Conservation (phyloP, 1,284 basidiomycete genomes). For the Trametes polyzona region DNA sequence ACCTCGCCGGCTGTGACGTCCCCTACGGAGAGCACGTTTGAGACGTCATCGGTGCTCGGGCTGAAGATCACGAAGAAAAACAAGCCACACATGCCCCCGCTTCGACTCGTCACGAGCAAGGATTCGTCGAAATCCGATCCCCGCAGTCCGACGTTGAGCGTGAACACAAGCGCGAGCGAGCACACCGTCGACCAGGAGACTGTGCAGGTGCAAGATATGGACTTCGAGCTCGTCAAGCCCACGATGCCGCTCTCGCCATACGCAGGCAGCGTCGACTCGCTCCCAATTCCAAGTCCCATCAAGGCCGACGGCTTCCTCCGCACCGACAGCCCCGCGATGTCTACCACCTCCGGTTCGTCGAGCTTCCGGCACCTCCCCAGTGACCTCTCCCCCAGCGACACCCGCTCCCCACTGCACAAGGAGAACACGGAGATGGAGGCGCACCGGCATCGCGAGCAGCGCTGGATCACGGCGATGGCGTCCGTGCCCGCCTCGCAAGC, state of each 20-base stretch:
- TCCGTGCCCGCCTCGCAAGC: slow-evolving; percentile 66
- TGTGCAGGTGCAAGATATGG: slow-evolving; percentile 77
- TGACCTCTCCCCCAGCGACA: slow-evolving; percentile 10
- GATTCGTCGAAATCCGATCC: slow-evolving; percentile 11
- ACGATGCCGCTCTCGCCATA: slow-evolving; percentile 50
- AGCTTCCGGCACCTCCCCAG: slow-evolving; percentile 7
- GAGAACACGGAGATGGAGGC: slow-evolving; percentile 48
- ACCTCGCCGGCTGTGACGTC: slow-evolving; percentile 8
- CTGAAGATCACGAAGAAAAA: slow-evolving; percentile 20
- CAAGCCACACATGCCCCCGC: slow-evolving; percentile 16
- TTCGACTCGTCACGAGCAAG: slow-evolving; percentile 20
- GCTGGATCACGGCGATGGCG: slow-evolving; percentile 75
- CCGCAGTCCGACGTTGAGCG: slow-evolving; percentile 30
- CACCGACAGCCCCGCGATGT: slow-evolving; percentile 55
- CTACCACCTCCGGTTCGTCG: slow-evolving; percentile 41
- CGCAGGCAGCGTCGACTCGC: slow-evolving; percentile 53
- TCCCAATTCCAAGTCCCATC: slow-evolving; percentile 16
- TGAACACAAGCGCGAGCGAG: slow-evolving; percentile 35
- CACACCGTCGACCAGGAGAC: slow-evolving; percentile 44
- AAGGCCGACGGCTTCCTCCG: slow-evolving; percentile 42
- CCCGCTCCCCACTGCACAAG: background rate
- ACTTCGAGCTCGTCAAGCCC: slow-evolving; percentile 77
- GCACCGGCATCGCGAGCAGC: slow-evolving; percentile 73
- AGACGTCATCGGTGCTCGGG: slow-evolving; percentile 11
- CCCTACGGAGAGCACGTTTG: slow-evolving; percentile 1